Evolutionary conservation across 2,329 filamentous ascomycete species (phyloP), one percentile per base, ranked within the genome.

Genomic region (Dothistroma pini): DNA sequence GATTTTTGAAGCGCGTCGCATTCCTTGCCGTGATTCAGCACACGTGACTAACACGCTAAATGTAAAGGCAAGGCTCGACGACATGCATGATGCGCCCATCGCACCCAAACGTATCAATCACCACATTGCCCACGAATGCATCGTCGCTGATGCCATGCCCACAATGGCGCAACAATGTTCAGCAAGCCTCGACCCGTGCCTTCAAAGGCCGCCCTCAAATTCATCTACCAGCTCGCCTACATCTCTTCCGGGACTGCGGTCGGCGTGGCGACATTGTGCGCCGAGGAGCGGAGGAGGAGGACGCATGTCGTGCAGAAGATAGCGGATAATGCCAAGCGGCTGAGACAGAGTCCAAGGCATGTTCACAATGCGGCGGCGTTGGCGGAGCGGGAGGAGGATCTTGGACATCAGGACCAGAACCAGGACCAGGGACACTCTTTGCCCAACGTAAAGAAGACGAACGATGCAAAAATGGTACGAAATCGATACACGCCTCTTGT

Each of bases 181-280:
- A 57, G 52, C 53, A 63, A 63, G 61, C 63, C 67, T 50, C 72
- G 72, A 63, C 72, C 70, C 51, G 71, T 72, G 55, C 74, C 75
- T 53, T 75, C 74, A 19, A 70, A 68, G 57, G 72, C 67, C 32
- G 71, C 73, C 50, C 72, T 75, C 53, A 67, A 69, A 54, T 59
- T 72, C 52, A 70, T 76, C 48, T 73, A 73, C 60, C 74, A 75
- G 60, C 72, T 76, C 61, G 75, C 73, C 31, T 76, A 75, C 66
- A 74, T 75, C 57, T 74, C 73, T 14, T 75, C 74, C 47, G 75
- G 74, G 35, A 72, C 74, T n/a, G 73, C 69, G 8, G 70, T 71
- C 7, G 74, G 72, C 32, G 66, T 72, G 12, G 74, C 68, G 8
- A 67, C 71, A n/a, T 50, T 76, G 5, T 71, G 74, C 59, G 68